Conservation (phyloP, 2,329 filamentous ascomycete species). For the Daldinia sp. region DNA sequence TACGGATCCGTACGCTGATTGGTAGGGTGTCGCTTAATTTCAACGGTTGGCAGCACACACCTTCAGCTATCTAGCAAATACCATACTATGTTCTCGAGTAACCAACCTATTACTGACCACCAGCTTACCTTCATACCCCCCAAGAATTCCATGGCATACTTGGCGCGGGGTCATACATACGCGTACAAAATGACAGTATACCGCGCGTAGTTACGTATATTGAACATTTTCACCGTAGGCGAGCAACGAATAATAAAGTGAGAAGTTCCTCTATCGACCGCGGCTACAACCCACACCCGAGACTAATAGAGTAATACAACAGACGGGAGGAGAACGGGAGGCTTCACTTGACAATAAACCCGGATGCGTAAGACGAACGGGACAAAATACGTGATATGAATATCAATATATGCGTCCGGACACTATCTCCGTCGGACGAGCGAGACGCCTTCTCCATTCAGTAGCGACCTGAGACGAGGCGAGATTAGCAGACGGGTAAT, state of each 20-base stretch:
- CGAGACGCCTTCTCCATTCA: constrained; percentile 36
- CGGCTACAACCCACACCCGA: constrained; percentile 34
- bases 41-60: constrained; percentile 9
- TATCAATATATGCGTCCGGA: not conserved
- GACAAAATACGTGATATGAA: not conserved
- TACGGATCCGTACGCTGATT: constrained; percentile 21
- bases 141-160: constrained; percentile 19
- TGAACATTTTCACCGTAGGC: constrained; percentile 27
- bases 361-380: not conserved
- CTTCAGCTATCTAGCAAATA: constrained; percentile 10
- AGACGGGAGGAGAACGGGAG: constrained; percentile 21
- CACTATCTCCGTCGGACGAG: constrained; percentile 29
- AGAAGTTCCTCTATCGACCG: not conserved
- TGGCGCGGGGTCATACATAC: constrained; percentile 16
- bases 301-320: constrained; percentile 25
- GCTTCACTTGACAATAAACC: constrained; percentile 1
- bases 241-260: constrained; percentile 24
- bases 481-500: constrained; percentile 18
- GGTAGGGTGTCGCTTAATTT: constrained; percentile 3
- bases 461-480: constrained; percentile 34
- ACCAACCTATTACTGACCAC: not conserved
- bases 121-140: not conserved
- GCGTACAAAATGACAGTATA: constrained; percentile 3
- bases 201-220: constrained; percentile 1
- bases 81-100: constrained; percentile 6